phyloP scores from a whole-genome alignment of 495 filamentous ascomycete species.

The Tuber brumale region DNA sequence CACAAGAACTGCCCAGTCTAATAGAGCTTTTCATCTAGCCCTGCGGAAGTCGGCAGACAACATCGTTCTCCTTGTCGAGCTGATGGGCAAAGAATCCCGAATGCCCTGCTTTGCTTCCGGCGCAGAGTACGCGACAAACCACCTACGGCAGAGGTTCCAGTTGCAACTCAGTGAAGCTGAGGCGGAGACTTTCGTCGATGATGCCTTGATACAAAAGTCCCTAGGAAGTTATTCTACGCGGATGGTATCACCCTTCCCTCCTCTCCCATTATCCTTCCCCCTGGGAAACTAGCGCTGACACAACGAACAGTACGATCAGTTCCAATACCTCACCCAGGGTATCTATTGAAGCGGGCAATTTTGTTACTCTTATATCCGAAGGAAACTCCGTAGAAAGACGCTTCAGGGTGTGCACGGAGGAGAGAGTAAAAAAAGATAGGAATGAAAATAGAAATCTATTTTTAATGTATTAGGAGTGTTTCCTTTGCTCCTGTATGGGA shows the following conservation, averaged over 20 bases:
- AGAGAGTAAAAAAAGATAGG: neutral
- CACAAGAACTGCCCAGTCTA: constrained; percentile 18
- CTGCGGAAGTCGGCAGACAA: constrained; percentile 64
- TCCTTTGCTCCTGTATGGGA: neutral
- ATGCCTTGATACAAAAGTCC: constrained; percentile 62
- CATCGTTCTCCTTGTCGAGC: constrained; percentile 62
- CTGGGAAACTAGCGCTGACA: constrained; percentile 8
- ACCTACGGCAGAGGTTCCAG: constrained; percentile 61
- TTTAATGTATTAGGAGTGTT: neutral
- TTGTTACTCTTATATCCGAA: neutral
- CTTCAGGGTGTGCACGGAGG: neutral
- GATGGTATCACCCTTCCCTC: constrained; percentile 29
- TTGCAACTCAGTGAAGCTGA: constrained; percentile 66
- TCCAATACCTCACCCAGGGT: constrained; percentile 71
- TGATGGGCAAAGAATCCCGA: constrained; percentile 68
- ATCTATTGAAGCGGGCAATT: constrained; percentile 53
- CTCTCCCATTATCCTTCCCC: neutral
- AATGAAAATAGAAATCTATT: neutral
- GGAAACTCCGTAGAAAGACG: neutral
- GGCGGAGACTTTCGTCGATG: constrained; percentile 66
- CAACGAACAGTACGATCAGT: constrained; percentile 58
- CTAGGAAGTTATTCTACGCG: constrained; percentile 71
- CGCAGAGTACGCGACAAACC: constrained; percentile 54
- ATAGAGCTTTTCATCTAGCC: constrained; percentile 43
- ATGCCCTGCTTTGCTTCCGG: constrained; percentile 71